Evolutionary conservation across 2,329 filamentous ascomycete species (phyloP).

Genomic region (Raffaelea deltoideospora): DNA sequence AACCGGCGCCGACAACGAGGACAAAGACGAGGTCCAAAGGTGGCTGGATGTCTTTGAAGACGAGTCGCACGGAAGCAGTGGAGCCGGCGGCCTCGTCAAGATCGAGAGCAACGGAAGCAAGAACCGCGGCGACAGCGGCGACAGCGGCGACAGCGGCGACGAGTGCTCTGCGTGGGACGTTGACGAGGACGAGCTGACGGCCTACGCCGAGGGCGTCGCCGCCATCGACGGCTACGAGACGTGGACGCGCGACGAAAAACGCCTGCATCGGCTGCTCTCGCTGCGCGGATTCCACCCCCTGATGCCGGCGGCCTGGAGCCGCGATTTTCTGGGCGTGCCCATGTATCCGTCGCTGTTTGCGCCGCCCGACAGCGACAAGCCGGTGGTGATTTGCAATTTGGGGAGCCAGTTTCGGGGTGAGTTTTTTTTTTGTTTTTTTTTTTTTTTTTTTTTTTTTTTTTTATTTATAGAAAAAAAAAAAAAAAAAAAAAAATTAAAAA

Average conservation of each 20-base stretch:
- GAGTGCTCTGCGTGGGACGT: conserved; percentile 7
- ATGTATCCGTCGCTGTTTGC: conserved; percentile 18
- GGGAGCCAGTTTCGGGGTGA: conserved; percentile 15
- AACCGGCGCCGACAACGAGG: conserved; percentile 6
- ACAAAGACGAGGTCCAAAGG: conserved; percentile 7
- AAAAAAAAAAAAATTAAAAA: not conserved
- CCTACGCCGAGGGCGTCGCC: conserved; percentile 8
- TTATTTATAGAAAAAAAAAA: conserved; percentile 1
- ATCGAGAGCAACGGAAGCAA: too few relatives aligned
- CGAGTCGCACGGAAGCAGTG: too few relatives aligned
- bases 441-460: too few relatives aligned
- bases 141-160: not conserved
- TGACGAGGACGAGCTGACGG: conserved; percentile 7
- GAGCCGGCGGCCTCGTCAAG: too few relatives aligned
- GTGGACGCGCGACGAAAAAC: conserved; percentile 18
- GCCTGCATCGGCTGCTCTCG: conserved; percentile 18
- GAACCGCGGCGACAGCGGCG: too few relatives aligned
- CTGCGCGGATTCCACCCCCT: conserved; percentile 20
- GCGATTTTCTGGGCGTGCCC: conserved; percentile 18
- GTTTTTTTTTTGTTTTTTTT: conserved; percentile 2
- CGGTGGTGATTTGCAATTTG: conserved; percentile 13
- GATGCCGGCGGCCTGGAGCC: conserved; percentile 17
- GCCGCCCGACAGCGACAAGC: conserved; percentile 8
- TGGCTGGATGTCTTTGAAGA: not conserved
- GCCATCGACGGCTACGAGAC: conserved; percentile 8